Percentiles rank a stretch among this genome's conserved stretches.
phyloP scores from a whole-genome alignment of 768 basidiomycete genomes.

The Trametes gibbosa region DNA sequence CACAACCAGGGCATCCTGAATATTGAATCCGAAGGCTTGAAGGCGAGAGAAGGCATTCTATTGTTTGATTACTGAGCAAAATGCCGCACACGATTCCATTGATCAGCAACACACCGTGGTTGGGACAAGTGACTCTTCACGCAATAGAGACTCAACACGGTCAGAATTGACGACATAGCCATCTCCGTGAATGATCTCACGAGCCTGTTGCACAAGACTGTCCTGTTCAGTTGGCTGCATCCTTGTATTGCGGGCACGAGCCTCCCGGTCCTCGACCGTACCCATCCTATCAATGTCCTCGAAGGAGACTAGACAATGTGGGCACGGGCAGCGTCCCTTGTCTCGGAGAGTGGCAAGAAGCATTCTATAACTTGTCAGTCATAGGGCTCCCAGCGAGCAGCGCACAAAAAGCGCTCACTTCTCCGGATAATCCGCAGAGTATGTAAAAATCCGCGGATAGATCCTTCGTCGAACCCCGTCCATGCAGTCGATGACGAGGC shows the following conservation, averaged over 20 bases:
- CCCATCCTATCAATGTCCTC: background rate
- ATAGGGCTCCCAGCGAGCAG: background rate
- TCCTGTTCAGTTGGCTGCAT: background rate
- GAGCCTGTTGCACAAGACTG: too few species aligned
- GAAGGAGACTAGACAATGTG: constrained; percentile 23
- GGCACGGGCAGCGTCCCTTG: constrained; percentile 31
- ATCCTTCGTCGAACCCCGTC: constrained; percentile 26
- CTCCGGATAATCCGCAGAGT: constrained; percentile 33
- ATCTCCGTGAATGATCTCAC: too few species aligned
- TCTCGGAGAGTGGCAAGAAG: constrained; percentile 29
- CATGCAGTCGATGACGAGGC: constrained; percentile 23
- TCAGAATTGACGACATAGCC: too few species aligned
- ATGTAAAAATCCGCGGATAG: constrained; percentile 26
- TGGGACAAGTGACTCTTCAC: too few species aligned
- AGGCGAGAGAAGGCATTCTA: constrained; percentile 37
- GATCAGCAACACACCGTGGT: too few species aligned
- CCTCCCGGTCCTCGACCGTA: background rate
- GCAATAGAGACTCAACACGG: too few species aligned
- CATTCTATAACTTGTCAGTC: constrained; percentile 22
- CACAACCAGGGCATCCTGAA: constrained; percentile 23
- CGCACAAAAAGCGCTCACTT: constrained; percentile 23
- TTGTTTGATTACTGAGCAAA: too few species aligned
- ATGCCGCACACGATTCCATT: too few species aligned
- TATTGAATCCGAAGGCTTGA: constrained; percentile 22
- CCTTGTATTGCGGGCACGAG: background rate